Conservation (phyloP, 495 filamentous ascomycete genomes). For the Trichocladium uniseriatum region DNA sequence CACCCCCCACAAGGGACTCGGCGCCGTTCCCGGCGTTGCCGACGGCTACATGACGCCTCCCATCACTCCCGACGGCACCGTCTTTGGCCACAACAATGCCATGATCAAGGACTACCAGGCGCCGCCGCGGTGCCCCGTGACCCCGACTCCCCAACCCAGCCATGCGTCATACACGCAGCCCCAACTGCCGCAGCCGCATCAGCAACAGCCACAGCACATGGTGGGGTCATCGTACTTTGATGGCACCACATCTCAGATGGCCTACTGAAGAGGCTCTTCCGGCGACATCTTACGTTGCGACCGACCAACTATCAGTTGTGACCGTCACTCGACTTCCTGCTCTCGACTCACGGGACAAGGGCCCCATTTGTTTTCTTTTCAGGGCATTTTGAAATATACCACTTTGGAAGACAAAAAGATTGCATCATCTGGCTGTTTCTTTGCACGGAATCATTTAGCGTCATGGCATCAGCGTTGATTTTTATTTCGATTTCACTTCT, state of each 20-base stretch:
- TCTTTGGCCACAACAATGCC: conserved; percentile 40
- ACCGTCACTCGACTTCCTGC: conserved; percentile 6
- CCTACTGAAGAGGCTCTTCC: conserved; percentile 24
- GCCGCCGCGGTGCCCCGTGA: conserved; percentile 44
- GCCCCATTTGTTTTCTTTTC: conserved; percentile 11
- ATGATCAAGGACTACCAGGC: conserved; percentile 38
- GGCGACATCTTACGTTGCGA: conserved; percentile 4
- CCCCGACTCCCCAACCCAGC: conserved; percentile 38
- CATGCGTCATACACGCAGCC: conserved; percentile 19
- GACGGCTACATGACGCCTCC: conserved; percentile 89
- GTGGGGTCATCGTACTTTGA: conserved; percentile 26
- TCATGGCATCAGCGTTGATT: conserved; percentile 33
- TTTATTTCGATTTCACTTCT: conserved; percentile 9
- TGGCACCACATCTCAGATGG: conserved; percentile 20
- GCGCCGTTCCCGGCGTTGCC: conserved; percentile 50
- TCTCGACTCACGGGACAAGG: conserved; percentile 6
- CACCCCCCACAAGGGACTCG: conserved; percentile 77
- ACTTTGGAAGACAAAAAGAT: conserved; percentile 31
- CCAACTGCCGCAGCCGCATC: conserved; percentile 14
- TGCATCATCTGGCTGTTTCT: conserved; percentile 31
- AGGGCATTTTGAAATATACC: conserved; percentile 30
- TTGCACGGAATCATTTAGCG: conserved; percentile 28
- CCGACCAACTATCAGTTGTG: conserved; percentile 9
- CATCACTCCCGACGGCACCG: conserved; percentile 82
- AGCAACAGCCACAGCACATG: conserved; percentile 23